Percentiles rank a stretch among this genome's conserved stretches.
phyloP scores from a whole-genome alignment of 2,329 filamentous ascomycete species.

The Penicillium sp. region DNA sequence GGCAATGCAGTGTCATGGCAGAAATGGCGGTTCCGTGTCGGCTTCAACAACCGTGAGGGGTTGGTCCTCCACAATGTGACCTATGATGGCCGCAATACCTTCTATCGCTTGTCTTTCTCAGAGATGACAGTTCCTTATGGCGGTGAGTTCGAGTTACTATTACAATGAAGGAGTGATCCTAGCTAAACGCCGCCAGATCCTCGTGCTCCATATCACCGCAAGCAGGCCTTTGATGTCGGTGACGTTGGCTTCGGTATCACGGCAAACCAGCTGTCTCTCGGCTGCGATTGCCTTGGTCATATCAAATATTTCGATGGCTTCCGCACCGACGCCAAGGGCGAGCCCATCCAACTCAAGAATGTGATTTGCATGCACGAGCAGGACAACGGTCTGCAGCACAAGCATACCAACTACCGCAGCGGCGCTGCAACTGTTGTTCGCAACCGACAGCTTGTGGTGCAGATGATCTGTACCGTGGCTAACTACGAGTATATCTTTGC shows the following conservation, averaged over 20 bases:
- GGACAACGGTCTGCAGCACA: constrained; percentile 70
- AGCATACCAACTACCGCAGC: constrained; percentile 72
- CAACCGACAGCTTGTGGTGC: constrained; percentile 67
- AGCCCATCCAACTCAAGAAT: constrained; percentile 62
- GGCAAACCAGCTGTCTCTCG: constrained; percentile 69
- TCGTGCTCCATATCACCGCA: constrained; percentile 68
- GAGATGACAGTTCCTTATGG: constrained; percentile 64
- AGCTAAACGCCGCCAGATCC: constrained; percentile 51
- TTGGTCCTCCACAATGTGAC: constrained; percentile 68
- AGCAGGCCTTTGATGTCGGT: constrained; percentile 70
- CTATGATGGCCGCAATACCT: constrained; percentile 65
- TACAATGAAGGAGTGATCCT: neutral
- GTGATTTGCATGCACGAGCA: constrained; percentile 72
- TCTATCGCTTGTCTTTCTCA: constrained; percentile 67
- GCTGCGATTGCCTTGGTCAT: constrained; percentile 70
- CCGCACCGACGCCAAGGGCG: constrained; percentile 61
- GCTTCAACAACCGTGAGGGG: constrained; percentile 66
- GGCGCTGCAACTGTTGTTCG: constrained; percentile 64
- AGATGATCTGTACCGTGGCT: constrained; percentile 70
- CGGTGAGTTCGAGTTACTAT: constrained; percentile 29
- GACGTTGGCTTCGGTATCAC: constrained; percentile 68
- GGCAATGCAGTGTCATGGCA: constrained; percentile 65
- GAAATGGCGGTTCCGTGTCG: constrained; percentile 64
- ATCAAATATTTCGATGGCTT: constrained; percentile 68
- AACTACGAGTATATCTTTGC: constrained; percentile 77